Base-by-base conservation (phyloP, 257 asterid genomes). In the Linderniella brevidens region DNA sequence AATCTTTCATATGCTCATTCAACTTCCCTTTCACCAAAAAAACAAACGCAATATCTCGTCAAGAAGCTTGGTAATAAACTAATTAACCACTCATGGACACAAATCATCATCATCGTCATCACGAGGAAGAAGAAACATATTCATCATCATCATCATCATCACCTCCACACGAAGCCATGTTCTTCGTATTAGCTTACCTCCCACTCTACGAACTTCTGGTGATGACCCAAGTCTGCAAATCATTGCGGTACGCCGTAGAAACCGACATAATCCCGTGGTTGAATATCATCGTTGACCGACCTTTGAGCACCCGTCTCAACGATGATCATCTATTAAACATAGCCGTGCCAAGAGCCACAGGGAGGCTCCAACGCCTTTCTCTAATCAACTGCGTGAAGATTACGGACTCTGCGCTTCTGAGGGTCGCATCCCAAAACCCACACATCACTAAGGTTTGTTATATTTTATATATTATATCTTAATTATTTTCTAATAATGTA, bases 211-310 rank as follows among this genome's bases (percentile, higher is more conserved):
- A 84, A 48, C 90, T 88, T 39, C 25, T 80, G 16, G 37, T 61
- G 35, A 60, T 71, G 64, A 38, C 59, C 0, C 68, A 56, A 66
- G 92, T 88, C 15, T 88, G 86, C 69, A 67, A 48, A 59, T 80
- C 95, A 35, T 42, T 84, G 8, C 65, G 69, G 62, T 76, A 84
- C 19, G 92, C 90, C 35, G 47, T 80, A 42, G 38, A 65, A 37
- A 39, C 57, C 11, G 94, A 88, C 59, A 56, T 69, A 12, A 71
- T 84, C 19, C 80, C 88, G 17, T 88, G 97, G 93, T 64, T 71
- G 18, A 68, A 70, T 35, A 58, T 79, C 45, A 4, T 66, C 19
- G 77, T 80, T 3, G 73, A 61, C 17, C 64, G 60, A 29, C 93
- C 95, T 13, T 64, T 88, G 66, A 70, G 35, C 47, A 53, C 15